These are phyloP conservation scores for Astraeus odoratus DNA, from an alignment of 768 basidiomycete species.

Conservation along the genomic window DNA sequence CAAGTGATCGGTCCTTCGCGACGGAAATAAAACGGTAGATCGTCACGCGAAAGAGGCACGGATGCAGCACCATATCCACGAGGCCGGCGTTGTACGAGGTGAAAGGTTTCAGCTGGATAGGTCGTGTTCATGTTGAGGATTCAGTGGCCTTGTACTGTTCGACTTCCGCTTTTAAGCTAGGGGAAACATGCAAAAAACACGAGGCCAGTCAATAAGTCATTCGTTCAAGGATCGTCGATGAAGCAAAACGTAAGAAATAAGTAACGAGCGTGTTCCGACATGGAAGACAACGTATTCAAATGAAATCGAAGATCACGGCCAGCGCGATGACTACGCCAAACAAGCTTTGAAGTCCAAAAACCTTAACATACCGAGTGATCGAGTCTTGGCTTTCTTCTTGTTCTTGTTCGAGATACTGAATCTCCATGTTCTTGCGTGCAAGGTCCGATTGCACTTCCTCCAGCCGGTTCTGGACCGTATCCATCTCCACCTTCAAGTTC, in stretches of 20 bases:
- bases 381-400: constrained; percentile 71
- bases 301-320: constrained; percentile 48
- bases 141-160: constrained; percentile 37
- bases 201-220: constrained; percentile 33
- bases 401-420: constrained; percentile 71
- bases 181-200: constrained; percentile 17
- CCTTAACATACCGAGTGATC: constrained; percentile 69
- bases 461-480: constrained; percentile 40
- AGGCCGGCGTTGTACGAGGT: constrained; percentile 21
- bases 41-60: constrained; percentile 20
- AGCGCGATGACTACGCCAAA: constrained; percentile 44
- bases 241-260: not conserved
- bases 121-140: constrained; percentile 17
- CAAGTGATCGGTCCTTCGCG: constrained; percentile 2
- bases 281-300: constrained; percentile 28
- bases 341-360: constrained; percentile 54
- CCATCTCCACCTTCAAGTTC: constrained; percentile 49
- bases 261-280: not conserved
- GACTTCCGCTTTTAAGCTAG: constrained; percentile 65
- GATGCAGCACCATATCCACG: constrained; percentile 29
- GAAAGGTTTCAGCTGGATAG: constrained; percentile 1
- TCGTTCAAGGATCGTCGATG: constrained; percentile 8
- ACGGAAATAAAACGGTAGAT: constrained; percentile 12
- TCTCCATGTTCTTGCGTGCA: constrained; percentile 71
- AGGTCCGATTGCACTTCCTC: constrained; percentile 55